Evolutionary conservation across 192 early-diverging fungal species (phyloP).

Genomic region (Backusella australiensis): DNA sequence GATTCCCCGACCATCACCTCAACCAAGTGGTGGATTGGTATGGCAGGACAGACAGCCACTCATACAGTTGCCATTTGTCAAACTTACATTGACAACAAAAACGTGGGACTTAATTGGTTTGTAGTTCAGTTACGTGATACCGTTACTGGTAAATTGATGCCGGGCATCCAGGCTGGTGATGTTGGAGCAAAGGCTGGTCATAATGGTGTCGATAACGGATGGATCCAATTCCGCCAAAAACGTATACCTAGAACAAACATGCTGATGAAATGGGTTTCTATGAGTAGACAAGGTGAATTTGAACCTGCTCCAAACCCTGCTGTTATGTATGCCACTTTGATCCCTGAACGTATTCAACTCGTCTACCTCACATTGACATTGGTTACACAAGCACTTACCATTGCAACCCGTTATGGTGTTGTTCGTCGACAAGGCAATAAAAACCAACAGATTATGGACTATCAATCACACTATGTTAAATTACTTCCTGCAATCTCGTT

Average conservation of each 20-base stretch:
- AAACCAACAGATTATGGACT: conserved; percentile 66
- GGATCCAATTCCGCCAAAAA: conserved; percentile 59
- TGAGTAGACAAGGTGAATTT: conserved; percentile 54
- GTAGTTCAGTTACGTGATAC: conserved; percentile 57
- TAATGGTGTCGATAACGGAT: conserved; percentile 63
- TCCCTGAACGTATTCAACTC: conserved; percentile 60
- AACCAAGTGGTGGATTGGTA: conserved; percentile 73
- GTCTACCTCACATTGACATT: conserved; percentile 39
- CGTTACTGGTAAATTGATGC: conserved; percentile 46
- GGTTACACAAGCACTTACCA: conserved; percentile 51
- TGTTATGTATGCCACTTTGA: conserved; percentile 58
- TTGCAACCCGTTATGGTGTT: conserved; percentile 60
- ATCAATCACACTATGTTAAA: conserved; percentile 59
- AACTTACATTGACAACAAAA: conserved; percentile 55
- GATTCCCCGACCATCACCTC: conserved; percentile 56
- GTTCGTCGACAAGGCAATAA: conserved; percentile 59
- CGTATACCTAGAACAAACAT: conserved; percentile 58
- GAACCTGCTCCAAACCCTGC: conserved; percentile 52
- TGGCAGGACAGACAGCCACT: conserved; percentile 63
- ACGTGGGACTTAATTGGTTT: conserved; percentile 66
- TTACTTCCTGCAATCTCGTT: conserved; percentile 55
- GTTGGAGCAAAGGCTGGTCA: conserved; percentile 61
- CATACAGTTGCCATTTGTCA: conserved; percentile 63
- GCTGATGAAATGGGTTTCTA: conserved; percentile 55
- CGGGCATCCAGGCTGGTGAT: conserved; percentile 56